Evolutionary conservation across 2,329 filamentous ascomycete genomes (phyloP), one percentile per base, ranked within the genome.

Genomic region (Penicillium nordicum): DNA sequence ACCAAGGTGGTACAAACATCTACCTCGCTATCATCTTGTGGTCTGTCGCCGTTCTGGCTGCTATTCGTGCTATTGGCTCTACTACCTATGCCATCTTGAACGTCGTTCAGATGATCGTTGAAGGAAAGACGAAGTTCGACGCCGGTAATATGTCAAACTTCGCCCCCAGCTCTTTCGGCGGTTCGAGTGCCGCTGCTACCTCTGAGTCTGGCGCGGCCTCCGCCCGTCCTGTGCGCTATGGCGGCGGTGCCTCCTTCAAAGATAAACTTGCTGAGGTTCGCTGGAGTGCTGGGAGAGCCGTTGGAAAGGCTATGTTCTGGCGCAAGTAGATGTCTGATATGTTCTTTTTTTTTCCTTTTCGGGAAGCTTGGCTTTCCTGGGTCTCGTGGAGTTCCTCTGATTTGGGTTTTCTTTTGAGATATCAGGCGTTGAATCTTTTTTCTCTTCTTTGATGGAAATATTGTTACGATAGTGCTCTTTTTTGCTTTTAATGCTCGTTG

Each of bases 21-120:
- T 99, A 99, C 74, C 83, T 99, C 42, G 88, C 87, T 36, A 94
- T 97, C 76, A 90, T 99, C 70, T 82, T 99, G 23, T 99, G 94
- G 94, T 80, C 84, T 30, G 94, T 99, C 14, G 94, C 94, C 0
- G 82, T 83, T 0, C 78, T 99, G 27, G 94, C 95, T 1, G 78
- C 94, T 7, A 96, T 99, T 81, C 85, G 94, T 61, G 92, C 91
- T 0, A 73, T 97, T 1, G 94, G 94, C 0, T 88, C 84, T 10
- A 87, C 86, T 0, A 84, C 90, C 0, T 99, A 95, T 76, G 87
- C 90, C 2, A 74, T 97, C 57, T 86, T 97, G 68, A 93, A 95
- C 69, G 78, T 87, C 34, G 77, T 99, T 53, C 93, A 96, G 70
- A 88, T 87, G 69, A 80, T 95, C 37, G 90, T 94, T 37, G 93